Evolutionary conservation across 176 grass and related monocot genomes (phyloP).

Genomic region (Echinochloa phyllopogon): DNA sequence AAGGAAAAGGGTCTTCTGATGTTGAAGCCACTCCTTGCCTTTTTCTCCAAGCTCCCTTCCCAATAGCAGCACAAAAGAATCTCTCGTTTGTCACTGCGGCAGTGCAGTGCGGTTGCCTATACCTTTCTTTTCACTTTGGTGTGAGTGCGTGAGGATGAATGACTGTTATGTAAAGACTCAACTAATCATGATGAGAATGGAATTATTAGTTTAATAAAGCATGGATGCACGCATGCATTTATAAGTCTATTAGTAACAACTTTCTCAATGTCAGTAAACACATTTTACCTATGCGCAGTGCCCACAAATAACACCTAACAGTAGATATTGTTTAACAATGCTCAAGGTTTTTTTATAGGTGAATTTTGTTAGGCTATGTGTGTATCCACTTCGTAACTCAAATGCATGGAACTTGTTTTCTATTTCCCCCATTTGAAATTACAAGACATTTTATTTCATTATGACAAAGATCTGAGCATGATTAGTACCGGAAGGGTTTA

Average conservation of each 20-base stretch:
- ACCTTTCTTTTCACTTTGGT: background rate
- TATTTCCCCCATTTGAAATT: too few species aligned
- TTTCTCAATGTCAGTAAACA: background rate
- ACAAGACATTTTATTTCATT: too few species aligned
- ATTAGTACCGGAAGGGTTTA: too few species aligned
- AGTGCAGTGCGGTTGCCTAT: conserved; percentile 11
- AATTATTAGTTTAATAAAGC: conserved; percentile 48
- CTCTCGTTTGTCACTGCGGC: conserved; percentile 36
- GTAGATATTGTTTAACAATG: background rate
- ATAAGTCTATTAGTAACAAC: background rate
- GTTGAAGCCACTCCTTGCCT: conserved; percentile 42
- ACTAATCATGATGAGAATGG: conserved; percentile 41
- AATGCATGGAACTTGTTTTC: background rate
- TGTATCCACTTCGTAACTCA: too few species aligned
- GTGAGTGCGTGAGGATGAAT: conserved; percentile 32
- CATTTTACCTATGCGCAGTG: background rate
- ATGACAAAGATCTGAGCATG: too few species aligned
- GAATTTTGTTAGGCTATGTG: background rate
- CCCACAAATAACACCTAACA: background rate
- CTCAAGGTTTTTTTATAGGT: background rate
- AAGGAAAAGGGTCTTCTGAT: conserved; percentile 20
- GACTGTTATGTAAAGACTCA: conserved; percentile 44
- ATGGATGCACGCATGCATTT: background rate
- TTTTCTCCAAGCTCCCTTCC: conserved; percentile 22
- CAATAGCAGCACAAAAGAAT: conserved; percentile 43